Evolutionary conservation across 2,329 filamentous ascomycete genomes (phyloP), one percentile per base, ranked within the genome.

Genomic region (Albophoma yamanashiensis): DNA sequence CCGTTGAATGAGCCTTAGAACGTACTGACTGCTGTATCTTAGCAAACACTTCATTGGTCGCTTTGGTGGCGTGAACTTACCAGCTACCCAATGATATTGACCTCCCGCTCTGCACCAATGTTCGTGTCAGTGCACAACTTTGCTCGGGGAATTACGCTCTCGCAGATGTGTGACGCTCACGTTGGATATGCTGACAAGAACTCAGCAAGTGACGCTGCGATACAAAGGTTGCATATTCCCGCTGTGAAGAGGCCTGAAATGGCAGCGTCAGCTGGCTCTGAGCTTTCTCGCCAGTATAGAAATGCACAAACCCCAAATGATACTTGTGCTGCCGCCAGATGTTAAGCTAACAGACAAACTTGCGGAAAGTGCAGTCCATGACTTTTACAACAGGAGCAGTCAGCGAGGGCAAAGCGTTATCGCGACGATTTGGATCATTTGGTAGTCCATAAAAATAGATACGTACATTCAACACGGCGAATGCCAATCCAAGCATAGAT

Each of bases 81-180:
- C 66, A n/a, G 87, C 86, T 1, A 87, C 87, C 87, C 87, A 90
- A 68, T 89, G 86, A 63, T 90, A 89, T 70, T 87, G 80, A 4
- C 82, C 85, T 62, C 81, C 82, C 4, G 81, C 81, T 0, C 67
- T 68, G 55, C 9, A 25, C 36, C 9, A 17, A 27, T 11, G 42
- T 56, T 34, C 14, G 27, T 6, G 25, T 61, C 12, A 59, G 55
- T 22, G 39, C 17, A 27, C 8, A 22, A 5, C 12, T 17, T 36
- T 14, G 12, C 20, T 3, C 4, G 1, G 20, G 7, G 45, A 43
- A 14, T 14, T 15, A 14, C 17, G 2, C 9, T 36, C 7, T 1
- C 9, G 20, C 31, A 20, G 1, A 6, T 17, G 38, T 17, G 14
- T 4, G 3, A 17, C 15, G 45, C 67, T 56, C 56, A 66, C 67